These are phyloP conservation scores for Penicillium cosmopolitanum DNA, from an alignment of 495 filamentous ascomycete genomes.

Conservation along the genomic window DNA sequence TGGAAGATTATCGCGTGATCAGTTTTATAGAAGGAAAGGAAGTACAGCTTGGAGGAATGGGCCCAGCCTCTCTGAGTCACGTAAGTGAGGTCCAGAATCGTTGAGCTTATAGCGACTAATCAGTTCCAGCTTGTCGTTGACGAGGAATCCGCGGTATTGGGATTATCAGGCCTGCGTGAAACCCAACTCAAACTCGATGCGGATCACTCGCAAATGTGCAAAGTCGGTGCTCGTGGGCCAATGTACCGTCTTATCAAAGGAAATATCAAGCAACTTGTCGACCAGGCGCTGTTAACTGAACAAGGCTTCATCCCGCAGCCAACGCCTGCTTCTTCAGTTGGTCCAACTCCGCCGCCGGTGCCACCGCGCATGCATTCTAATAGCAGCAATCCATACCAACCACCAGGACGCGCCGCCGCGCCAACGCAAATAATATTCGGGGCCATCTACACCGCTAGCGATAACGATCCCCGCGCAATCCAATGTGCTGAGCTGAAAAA, in stretches of 20 bases:
- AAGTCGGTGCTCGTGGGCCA: conserved; percentile 34
- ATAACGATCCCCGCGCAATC: conserved; percentile 39
- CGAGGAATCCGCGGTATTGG: conserved; percentile 44
- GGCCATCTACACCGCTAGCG: conserved; percentile 22
- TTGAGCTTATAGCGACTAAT: conserved; percentile 15
- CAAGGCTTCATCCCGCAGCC: conserved; percentile 41
- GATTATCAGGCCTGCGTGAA: conserved; percentile 41
- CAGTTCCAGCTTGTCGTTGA: conserved; percentile 39
- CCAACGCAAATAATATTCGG: conserved; percentile 22
- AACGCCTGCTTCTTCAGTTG: conserved; percentile 13
- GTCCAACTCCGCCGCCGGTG: conserved; percentile 27
- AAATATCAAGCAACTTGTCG: conserved; percentile 44
- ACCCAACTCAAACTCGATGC: conserved; percentile 46
- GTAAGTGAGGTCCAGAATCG: conserved; percentile 17
- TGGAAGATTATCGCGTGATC: conserved; percentile 44
- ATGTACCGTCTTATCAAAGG: conserved; percentile 46
- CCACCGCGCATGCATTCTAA: conserved; percentile 41
- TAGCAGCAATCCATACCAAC: conserved; percentile 35
- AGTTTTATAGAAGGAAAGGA: conserved; percentile 50
- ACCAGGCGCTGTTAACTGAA: conserved; percentile 38
- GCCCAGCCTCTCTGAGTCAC: conserved; percentile 39
- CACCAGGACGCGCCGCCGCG: conserved; percentile 22
- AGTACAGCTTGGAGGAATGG: conserved; percentile 36
- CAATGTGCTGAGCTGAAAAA: conserved; percentile 37
- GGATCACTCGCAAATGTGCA: conserved; percentile 47